These are phyloP conservation scores for Albifimbria verrucaria DNA, from an alignment of 2,329 filamentous ascomycete species.

Conservation along the genomic window DNA sequence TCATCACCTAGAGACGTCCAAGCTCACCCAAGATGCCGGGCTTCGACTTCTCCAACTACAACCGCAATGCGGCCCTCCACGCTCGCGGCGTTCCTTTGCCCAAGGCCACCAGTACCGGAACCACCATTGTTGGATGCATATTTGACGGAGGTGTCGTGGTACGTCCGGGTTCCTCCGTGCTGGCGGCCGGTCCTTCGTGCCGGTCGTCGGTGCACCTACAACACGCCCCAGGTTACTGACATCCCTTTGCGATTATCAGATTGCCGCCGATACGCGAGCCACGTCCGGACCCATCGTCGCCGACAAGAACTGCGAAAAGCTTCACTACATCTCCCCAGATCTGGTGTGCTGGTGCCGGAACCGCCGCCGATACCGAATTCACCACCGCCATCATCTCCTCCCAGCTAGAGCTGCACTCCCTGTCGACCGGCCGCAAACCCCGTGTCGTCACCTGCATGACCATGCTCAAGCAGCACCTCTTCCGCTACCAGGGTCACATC, in stretches of 20 bases:
- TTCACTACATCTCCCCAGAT: conserved; percentile 99
- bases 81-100: conserved; percentile 90
- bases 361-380: conserved; percentile 97
- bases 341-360: conserved; percentile 98
- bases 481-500: conserved; percentile 96
- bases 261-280: conserved; percentile 96
- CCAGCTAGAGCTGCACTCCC: conserved; percentile 93
- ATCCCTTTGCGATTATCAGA: conserved; percentile 46
- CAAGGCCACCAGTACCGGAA: conserved; percentile 97
- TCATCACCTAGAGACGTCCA: neutral
- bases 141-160: conserved; percentile 95
- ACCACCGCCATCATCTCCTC: conserved; percentile 98
- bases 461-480: conserved; percentile 98
- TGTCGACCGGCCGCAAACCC: conserved; percentile 93
- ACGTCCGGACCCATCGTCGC: conserved; percentile 97
- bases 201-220: conserved; percentile 6
- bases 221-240: conserved; percentile 1
- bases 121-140: conserved; percentile 96
- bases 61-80: conserved; percentile 95
- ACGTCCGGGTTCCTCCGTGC: conserved; percentile 29
- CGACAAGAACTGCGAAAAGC: conserved; percentile 99
- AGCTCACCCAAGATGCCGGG: conserved; percentile 69
- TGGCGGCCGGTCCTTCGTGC: conserved; percentile 4
- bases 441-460: conserved; percentile 99
- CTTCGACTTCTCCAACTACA: conserved; percentile 99